Evolutionary conservation across 2,329 filamentous ascomycete species (phyloP).

Genomic region (Curvularia lunata): DNA sequence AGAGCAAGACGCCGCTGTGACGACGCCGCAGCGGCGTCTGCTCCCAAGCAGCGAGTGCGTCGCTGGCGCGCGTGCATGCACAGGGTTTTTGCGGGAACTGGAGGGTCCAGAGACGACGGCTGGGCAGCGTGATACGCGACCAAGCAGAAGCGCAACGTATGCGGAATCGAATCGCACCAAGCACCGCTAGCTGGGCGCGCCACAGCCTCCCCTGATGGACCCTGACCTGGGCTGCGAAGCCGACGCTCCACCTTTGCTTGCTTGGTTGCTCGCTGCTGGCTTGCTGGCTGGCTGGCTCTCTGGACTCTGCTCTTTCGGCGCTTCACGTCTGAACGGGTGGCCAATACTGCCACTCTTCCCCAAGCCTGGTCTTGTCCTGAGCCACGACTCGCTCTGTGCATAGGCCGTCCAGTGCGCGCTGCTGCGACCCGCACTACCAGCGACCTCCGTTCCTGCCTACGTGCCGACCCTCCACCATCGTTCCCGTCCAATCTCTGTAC

Average conservation of each 20-base stretch:
- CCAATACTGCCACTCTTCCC: slow-evolving; percentile 12
- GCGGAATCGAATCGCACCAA: slow-evolving; percentile 15
- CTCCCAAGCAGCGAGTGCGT: background rate
- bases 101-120: slow-evolving; percentile 14
- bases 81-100: slow-evolving; percentile 13
- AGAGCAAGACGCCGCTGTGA: background rate
- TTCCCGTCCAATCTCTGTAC: slow-evolving; percentile 20
- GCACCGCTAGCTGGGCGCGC: slow-evolving; percentile 16
- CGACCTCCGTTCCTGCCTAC: slow-evolving; percentile 14
- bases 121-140: slow-evolving; percentile 13
- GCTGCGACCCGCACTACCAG: slow-evolving; percentile 14
- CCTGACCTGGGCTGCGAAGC: slow-evolving; percentile 15
- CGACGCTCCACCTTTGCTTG: slow-evolving; percentile 18
- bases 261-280: slow-evolving; percentile 1
- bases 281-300: slow-evolving; percentile 6
- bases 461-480: slow-evolving; percentile 20
- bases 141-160: slow-evolving; percentile 16
- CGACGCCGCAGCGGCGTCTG: slow-evolving; percentile 4
- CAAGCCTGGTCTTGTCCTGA: slow-evolving; percentile 13
- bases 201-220: slow-evolving; percentile 21
- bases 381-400: slow-evolving; percentile 18
- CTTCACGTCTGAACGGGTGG: slow-evolving; percentile 17
- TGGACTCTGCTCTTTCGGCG: slow-evolving; percentile 7
- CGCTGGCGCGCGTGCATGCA: slow-evolving; percentile 9
- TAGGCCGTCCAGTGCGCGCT: slow-evolving; percentile 16